Conservation (phyloP, 2,329 filamentous ascomycete species). For the Apiospora phragmitis region DNA sequence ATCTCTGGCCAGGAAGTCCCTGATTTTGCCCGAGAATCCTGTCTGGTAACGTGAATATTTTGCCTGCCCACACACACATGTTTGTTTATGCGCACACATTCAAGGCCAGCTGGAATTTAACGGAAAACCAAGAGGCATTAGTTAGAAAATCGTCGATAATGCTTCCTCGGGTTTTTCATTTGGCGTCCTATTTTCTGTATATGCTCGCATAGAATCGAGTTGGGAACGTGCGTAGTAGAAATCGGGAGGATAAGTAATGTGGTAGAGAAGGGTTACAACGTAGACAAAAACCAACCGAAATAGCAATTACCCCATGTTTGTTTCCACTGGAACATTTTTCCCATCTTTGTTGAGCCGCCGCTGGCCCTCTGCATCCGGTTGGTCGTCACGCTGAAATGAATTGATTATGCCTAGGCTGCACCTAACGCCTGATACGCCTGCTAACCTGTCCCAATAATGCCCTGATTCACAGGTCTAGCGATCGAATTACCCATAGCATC, state of each 20-base stretch:
- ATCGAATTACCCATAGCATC: neutral
- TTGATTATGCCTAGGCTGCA: conserved; percentile 4
- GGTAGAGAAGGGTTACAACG: neutral
- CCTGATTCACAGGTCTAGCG: neutral
- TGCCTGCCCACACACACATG: neutral
- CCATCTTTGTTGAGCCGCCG: conserved; percentile 3
- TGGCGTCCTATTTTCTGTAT: too few species aligned
- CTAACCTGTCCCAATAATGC: neutral
- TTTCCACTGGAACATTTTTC: neutral
- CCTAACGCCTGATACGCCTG: neutral
- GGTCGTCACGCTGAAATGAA: neutral
- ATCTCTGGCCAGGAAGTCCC: neutral
- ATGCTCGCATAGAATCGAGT: neutral
- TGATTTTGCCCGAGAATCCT: neutral
- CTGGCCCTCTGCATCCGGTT: neutral
- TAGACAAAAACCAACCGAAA: neutral
- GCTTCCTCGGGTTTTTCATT: neutral
- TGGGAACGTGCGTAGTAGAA: neutral
- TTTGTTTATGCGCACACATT: neutral
- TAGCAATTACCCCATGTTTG: conserved; percentile 3
- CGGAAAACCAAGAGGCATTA: neutral
- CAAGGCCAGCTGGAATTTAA: neutral
- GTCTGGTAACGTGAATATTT: neutral
- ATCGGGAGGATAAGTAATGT: neutral
- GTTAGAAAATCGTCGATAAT: too few species aligned